Evolutionary conservation across 2,329 filamentous ascomycete genomes (phyloP).

Genomic region (Talaromyces funiculosus): DNA sequence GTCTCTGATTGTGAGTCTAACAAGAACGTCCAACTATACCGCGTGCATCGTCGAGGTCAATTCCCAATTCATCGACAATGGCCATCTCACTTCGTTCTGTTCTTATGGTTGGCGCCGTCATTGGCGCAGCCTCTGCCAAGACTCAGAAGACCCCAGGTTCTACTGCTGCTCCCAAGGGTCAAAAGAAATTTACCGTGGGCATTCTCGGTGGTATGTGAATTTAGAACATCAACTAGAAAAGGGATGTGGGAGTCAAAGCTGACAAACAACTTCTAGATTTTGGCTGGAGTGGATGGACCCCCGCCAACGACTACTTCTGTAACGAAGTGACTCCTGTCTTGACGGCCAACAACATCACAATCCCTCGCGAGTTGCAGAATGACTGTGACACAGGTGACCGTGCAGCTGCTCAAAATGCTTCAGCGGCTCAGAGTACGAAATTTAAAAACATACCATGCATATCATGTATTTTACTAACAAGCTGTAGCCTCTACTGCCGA

Average conservation of each 20-base stretch:
- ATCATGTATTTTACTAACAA: neutral
- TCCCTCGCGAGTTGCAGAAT: conserved; percentile 20
- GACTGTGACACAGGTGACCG: conserved; percentile 23
- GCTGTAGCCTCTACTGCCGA: conserved; percentile 17
- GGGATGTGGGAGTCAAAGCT: neutral
- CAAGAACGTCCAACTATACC: neutral
- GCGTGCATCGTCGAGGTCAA: neutral
- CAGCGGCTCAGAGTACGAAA: conserved; percentile 17
- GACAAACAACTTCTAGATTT: conserved; percentile 14
- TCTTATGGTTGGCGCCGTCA: neutral
- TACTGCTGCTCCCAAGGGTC: conserved; percentile 3
- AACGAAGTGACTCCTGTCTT: conserved; percentile 16
- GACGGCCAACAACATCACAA: conserved; percentile 15
- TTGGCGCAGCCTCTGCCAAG: conserved; percentile 3
- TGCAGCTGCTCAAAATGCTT: conserved; percentile 18
- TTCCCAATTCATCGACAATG: neutral
- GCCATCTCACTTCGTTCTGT: neutral
- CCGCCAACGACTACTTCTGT: conserved; percentile 21
- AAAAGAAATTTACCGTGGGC: conserved; percentile 3
- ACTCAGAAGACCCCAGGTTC: conserved; percentile 4
- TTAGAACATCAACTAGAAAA: too few relatives aligned
- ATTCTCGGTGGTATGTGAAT: conserved; percentile 8
- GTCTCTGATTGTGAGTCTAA: neutral
- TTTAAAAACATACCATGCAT: neutral
- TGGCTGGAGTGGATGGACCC: conserved; percentile 23